phyloP scores from a whole-genome alignment of 2,329 filamentous ascomycete genomes.

The Trematosphaeria pertusa region DNA sequence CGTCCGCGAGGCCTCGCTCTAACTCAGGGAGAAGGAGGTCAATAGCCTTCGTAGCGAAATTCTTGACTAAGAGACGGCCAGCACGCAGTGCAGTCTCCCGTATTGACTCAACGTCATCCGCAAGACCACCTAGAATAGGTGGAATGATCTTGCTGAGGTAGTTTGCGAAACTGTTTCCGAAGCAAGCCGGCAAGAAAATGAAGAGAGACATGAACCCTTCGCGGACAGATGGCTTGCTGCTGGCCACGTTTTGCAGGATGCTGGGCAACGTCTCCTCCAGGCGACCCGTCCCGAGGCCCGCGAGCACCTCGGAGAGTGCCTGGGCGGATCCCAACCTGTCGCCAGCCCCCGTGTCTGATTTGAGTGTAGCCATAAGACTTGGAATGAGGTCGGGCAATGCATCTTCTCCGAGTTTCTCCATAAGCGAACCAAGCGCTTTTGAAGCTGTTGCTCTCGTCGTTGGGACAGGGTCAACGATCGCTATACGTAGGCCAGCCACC shows the following conservation, averaged over 20 bases:
- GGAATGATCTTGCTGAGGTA: slow-evolving; percentile 97
- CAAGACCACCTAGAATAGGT: slow-evolving; percentile 89
- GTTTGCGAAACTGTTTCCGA: slow-evolving; percentile 96
- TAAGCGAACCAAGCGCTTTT: slow-evolving; percentile 92
- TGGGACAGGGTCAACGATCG: slow-evolving; percentile 93
- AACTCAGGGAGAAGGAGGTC: slow-evolving; percentile 93
- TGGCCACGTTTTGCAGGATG: slow-evolving; percentile 94
- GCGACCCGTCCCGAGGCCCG: slow-evolving; percentile 88
- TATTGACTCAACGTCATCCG: slow-evolving; percentile 95
- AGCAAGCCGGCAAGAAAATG: slow-evolving; percentile 98
- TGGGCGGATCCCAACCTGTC: slow-evolving; percentile 96
- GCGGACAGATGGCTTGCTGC: slow-evolving; percentile 85
- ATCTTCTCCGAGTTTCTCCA: slow-evolving; percentile 98
- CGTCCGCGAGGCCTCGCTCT: slow-evolving; percentile 94
- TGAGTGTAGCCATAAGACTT: slow-evolving; percentile 95
- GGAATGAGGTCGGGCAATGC: slow-evolving; percentile 96
- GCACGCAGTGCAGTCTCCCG: slow-evolving; percentile 95
- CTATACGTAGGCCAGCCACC: slow-evolving; percentile 85
- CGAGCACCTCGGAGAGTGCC: slow-evolving; percentile 93
- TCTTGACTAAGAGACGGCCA: slow-evolving; percentile 94
- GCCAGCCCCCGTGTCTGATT: slow-evolving; percentile 94
- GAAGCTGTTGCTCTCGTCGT: slow-evolving; percentile 96
- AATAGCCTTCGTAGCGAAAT: slow-evolving; percentile 93
- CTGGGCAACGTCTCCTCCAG: slow-evolving; percentile 96
- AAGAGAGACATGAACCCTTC: slow-evolving; percentile 99